Evolutionary conservation across 352 stramenopile species (phyloP).

Genomic region (Thalassiosira livingstoniorum): DNA sequence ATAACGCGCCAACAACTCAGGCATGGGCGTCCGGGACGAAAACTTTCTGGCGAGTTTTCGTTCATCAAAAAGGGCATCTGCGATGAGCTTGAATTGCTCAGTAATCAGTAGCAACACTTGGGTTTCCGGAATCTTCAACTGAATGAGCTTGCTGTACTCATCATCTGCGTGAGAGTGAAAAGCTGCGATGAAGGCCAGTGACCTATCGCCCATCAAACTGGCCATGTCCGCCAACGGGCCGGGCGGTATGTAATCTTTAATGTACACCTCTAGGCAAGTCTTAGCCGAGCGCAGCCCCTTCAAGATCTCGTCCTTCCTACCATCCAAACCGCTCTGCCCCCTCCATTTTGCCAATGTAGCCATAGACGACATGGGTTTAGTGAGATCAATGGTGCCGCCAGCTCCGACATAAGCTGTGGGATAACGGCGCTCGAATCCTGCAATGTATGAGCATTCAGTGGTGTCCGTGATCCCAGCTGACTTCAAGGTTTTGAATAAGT

Average conservation of each 20-base stretch:
- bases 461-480: too few relatives aligned
- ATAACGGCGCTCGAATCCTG: not conserved
- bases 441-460: not conserved
- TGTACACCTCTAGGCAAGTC: not conserved
- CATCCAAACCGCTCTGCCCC: not conserved
- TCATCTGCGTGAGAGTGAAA: slow-evolving; percentile 1
- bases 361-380: not conserved
- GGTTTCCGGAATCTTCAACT: not conserved
- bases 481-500: too few relatives aligned
- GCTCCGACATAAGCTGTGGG: not conserved
- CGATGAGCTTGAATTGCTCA: not conserved
- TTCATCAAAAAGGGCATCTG: not conserved
- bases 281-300: not conserved
- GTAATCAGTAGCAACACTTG: not conserved
- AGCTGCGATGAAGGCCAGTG: not conserved
- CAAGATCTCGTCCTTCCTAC: not conserved
- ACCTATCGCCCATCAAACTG: not conserved
- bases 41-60: not conserved
- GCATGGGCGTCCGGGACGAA: not conserved
- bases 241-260: not conserved
- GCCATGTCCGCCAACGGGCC: not conserved
- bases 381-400: not conserved
- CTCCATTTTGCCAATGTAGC: not conserved
- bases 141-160: not conserved
- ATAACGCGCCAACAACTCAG: not conserved